Percentiles rank a stretch among this genome's conserved stretches.
These are phyloP conservation scores for Blastocladiella emersonii DNA, from an alignment of 371 early-diverging fungal species.

Conservation along the genomic window DNA sequence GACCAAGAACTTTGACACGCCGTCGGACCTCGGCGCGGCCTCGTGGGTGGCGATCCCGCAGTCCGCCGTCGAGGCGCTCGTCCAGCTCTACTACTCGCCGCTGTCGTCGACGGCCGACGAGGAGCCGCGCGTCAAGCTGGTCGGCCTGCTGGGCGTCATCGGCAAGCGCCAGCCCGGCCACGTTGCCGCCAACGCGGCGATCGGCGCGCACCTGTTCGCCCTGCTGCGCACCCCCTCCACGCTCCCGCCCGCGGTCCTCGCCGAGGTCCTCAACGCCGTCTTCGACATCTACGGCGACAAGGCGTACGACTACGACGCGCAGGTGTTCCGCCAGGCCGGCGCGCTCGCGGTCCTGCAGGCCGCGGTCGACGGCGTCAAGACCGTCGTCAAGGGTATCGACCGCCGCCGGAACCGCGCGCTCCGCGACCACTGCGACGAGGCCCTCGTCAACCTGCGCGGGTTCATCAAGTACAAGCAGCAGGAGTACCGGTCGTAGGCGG, in stretches of 20 bases:
- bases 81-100: constrained; percentile 14
- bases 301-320: constrained; percentile 65
- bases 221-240: constrained; percentile 10
- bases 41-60: constrained; percentile 17
- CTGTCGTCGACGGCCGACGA: constrained; percentile 8
- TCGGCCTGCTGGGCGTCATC: constrained; percentile 59
- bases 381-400: constrained; percentile 49
- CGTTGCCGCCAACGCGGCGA: constrained; percentile 55
- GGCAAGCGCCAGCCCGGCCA: constrained; percentile 53
- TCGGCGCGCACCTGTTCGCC: constrained; percentile 47
- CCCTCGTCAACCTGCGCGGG: constrained; percentile 55
- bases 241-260: constrained; percentile 32
- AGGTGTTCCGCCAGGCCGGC: constrained; percentile 60
- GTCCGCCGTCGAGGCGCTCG: constrained; percentile 21
- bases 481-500: constrained; percentile 23
- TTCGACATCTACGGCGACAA: constrained; percentile 79
- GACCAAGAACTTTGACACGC: constrained; percentile 6
- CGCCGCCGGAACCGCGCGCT: constrained; percentile 50
- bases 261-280: constrained; percentile 67
- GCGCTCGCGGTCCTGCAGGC: constrained; percentile 43
- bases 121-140: constrained; percentile 38
- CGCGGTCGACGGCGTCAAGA: constrained; percentile 16
- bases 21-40: not conserved
- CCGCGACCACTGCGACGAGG: constrained; percentile 68
- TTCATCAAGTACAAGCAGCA: constrained; percentile 73